A percentile compares a stretch with the other conserved stretches of the same genome.
Evolutionary conservation across 768 basidiomycete species (phyloP).

Genomic region (Terana coerulea): DNA sequence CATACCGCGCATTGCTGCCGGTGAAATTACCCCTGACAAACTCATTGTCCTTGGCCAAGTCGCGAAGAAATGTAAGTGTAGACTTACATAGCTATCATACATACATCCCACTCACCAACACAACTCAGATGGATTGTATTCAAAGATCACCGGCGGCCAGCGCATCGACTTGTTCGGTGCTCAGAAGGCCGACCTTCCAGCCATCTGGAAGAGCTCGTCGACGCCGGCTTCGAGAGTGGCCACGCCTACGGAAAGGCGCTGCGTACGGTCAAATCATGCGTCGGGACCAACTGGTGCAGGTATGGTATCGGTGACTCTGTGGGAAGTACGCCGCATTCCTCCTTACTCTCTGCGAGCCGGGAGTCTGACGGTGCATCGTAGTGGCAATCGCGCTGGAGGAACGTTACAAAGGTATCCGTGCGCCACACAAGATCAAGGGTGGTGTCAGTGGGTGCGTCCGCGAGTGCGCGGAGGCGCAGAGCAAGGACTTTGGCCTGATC

Average conservation of each 20-base stretch:
- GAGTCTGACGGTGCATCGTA: slow-evolving; percentile 13
- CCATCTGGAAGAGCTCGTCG: slow-evolving; percentile 63
- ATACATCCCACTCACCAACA: neutral
- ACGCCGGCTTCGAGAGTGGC: slow-evolving; percentile 71
- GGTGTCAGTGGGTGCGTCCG: slow-evolving; percentile 73
- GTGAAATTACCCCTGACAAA: slow-evolving; percentile 66
- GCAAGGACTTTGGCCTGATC: slow-evolving; percentile 72
- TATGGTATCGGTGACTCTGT: slow-evolving; percentile 76
- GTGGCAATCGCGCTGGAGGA: slow-evolving; percentile 70
- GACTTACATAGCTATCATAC: too few relatives aligned
- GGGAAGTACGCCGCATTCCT: slow-evolving; percentile 33
- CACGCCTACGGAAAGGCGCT: slow-evolving; percentile 64
- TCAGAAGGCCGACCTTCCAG: slow-evolving; percentile 61
- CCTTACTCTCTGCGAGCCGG: neutral
- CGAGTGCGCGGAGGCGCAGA: slow-evolving; percentile 77
- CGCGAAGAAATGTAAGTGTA: slow-evolving; percentile 52
- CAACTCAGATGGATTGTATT: slow-evolving; percentile 50
- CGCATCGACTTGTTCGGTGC: slow-evolving; percentile 74
- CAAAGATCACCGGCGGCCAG: slow-evolving; percentile 53
- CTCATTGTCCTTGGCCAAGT: slow-evolving; percentile 62
- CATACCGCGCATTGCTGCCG: slow-evolving; percentile 66
- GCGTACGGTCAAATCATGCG: slow-evolving; percentile 75
- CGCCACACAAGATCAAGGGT: slow-evolving; percentile 74
- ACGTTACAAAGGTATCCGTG: slow-evolving; percentile 64
- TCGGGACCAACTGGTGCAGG: slow-evolving; percentile 69